Evolutionary conservation across 108 stramenopile genomes (phyloP).

Genomic region (Pseudonitzschia pungens): DNA sequence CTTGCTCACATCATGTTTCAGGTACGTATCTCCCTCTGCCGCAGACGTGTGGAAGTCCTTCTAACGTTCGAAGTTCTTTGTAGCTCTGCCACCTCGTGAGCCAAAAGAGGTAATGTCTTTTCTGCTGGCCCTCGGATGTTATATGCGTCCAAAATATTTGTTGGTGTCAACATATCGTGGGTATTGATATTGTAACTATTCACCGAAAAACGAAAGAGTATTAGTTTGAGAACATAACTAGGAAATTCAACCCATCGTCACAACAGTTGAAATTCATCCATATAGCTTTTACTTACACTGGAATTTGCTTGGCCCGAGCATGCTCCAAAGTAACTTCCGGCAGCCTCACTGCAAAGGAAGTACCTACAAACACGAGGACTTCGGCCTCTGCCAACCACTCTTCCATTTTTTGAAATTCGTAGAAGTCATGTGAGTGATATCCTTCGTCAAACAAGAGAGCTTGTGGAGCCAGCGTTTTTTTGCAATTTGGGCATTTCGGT

Average conservation of each 20-base stretch:
- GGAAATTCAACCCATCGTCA: neutral
- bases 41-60: neutral
- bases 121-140: conserved; percentile 58
- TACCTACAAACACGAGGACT: conserved; percentile 67
- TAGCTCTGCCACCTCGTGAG: conserved; percentile 22
- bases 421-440: conserved; percentile 73
- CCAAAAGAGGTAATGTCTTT: conserved; percentile 29
- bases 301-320: conserved; percentile 42
- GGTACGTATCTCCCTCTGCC: neutral
- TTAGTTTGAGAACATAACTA: too few relatives aligned
- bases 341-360: conserved; percentile 57
- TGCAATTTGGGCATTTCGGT: conserved; percentile 60
- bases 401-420: conserved; percentile 70
- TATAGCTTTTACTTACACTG: conserved; percentile 15
- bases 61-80: conserved; percentile 10
- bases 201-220: neutral
- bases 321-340: conserved; percentile 66
- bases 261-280: neutral
- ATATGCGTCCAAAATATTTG: conserved; percentile 48
- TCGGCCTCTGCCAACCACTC: conserved; percentile 47
- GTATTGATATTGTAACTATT: conserved; percentile 68
- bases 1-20: neutral
- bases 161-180: conserved; percentile 45
- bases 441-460: conserved; percentile 76
- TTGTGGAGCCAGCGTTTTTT: conserved; percentile 49